A percentile compares a stretch with the other conserved stretches of the same genome.
These are phyloP conservation scores for Russula vinacea DNA, from an alignment of 768 basidiomycete genomes.

Conservation along the genomic window DNA sequence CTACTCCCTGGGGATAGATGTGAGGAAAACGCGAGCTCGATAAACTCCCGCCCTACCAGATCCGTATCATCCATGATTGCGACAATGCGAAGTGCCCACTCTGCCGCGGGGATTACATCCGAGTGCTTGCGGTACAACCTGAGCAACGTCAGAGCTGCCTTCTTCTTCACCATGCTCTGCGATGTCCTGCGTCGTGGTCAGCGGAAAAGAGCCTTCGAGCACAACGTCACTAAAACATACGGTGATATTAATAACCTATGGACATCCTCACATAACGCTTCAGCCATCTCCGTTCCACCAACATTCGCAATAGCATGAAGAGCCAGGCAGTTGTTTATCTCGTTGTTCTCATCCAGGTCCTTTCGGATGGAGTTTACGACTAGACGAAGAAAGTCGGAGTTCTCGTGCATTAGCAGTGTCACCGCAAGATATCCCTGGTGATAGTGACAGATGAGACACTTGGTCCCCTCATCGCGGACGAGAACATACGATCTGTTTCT, in stretches of 20 bases:
- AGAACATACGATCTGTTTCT: conserved; percentile 90
- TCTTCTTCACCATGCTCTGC: conserved; percentile 94
- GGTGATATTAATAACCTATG: conserved; percentile 93
- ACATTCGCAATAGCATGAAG: conserved; percentile 98
- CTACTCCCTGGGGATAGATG: conserved; percentile 67
- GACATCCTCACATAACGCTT: conserved; percentile 89
- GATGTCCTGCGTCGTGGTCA: conserved; percentile 64
- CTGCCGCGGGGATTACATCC: conserved; percentile 85
- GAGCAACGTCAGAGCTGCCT: conserved; percentile 90
- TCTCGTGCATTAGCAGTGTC: conserved; percentile 97
- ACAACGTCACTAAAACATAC: conserved; percentile 44
- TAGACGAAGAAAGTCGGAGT: conserved; percentile 92
- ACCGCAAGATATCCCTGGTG: conserved; percentile 93
- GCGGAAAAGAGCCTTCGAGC: conserved; percentile 21
- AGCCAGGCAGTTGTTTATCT: conserved; percentile 93
- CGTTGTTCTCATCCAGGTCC: conserved; percentile 91
- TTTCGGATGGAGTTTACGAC: conserved; percentile 99
- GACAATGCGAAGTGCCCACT: conserved; percentile 95
- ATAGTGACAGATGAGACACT: conserved; percentile 16
- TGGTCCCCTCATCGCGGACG: conserved; percentile 4
- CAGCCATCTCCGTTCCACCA: conserved; percentile 97
- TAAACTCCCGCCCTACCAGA: conserved; percentile 47
- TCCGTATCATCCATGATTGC: conserved; percentile 95
- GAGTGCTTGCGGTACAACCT: conserved; percentile 95
- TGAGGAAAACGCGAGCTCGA: neutral